Conservation (phyloP, 192 early-diverging fungal species). For the Entophlyctis luteolus region DNA sequence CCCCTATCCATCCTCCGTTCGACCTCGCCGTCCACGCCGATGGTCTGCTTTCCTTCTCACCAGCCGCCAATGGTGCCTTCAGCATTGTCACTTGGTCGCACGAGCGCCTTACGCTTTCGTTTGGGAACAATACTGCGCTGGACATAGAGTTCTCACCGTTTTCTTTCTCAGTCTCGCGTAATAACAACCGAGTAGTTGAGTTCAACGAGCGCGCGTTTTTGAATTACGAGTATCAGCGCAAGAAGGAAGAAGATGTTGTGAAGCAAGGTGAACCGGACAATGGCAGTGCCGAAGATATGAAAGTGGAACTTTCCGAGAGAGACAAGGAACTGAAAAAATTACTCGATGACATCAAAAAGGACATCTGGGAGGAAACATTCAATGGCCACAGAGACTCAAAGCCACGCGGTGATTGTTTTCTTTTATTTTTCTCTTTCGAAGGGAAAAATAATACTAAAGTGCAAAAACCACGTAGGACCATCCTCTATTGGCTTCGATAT, state of each 20-base stretch:
- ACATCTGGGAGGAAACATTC: slow-evolving; percentile 88
- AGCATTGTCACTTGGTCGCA: neutral
- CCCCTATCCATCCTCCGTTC: neutral
- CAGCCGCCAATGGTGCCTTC: neutral
- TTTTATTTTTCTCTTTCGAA: neutral
- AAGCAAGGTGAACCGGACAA: neutral
- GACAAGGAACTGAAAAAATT: slow-evolving; percentile 44
- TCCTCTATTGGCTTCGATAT: slow-evolving; percentile 92
- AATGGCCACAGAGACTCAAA: slow-evolving; percentile 85
- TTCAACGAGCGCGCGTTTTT: slow-evolving; percentile 85
- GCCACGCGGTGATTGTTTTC: slow-evolving; percentile 60
- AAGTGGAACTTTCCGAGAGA: slow-evolving; percentile 28
- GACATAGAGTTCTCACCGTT: slow-evolving; percentile 57
- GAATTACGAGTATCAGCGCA: slow-evolving; percentile 74
- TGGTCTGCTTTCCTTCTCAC: neutral
- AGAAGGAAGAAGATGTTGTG: slow-evolving; percentile 32
- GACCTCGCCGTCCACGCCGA: neutral
- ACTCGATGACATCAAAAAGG: slow-evolving; percentile 46
- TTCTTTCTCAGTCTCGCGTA: slow-evolving; percentile 53
- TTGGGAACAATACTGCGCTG: slow-evolving; percentile 33
- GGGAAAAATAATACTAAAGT: neutral
- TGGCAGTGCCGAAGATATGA: neutral
- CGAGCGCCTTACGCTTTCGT: neutral
- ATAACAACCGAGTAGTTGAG: slow-evolving; percentile 54
- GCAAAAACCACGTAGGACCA: slow-evolving; percentile 69